Percentiles rank a stretch among this genome's conserved stretches.
Evolutionary conservation across 257 asterid species (phyloP).

Genomic region (Oldenlandia corymbosa): DNA sequence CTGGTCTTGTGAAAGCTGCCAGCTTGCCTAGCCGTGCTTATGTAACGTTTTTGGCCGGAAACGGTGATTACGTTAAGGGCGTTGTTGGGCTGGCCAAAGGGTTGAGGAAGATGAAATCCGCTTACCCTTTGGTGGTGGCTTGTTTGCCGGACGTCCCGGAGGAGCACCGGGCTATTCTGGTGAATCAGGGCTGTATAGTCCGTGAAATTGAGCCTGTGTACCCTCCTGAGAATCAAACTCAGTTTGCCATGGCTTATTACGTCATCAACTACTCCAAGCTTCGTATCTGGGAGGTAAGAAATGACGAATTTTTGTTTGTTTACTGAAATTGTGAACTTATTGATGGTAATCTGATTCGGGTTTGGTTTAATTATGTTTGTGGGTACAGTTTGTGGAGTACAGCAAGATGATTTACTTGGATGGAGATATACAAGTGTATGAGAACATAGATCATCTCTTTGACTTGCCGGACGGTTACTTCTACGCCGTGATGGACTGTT

Average conservation of each 20-base stretch:
- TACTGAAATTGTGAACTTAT: no score
- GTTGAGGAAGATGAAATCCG: slow-evolving; percentile 22
- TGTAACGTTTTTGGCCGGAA: slow-evolving; percentile 30
- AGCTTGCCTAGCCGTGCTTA: slow-evolving; percentile 26
- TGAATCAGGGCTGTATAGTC: slow-evolving; percentile 27
- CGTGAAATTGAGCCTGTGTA: slow-evolving; percentile 31
- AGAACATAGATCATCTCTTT: slow-evolving; percentile 27
- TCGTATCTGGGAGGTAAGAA: slow-evolving; percentile 29
- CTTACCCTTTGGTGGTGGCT: slow-evolving; percentile 33
- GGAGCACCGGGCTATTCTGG: slow-evolving; percentile 33
- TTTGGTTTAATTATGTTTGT: no score
- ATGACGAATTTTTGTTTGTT: no score
- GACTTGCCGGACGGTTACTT: slow-evolving; percentile 18
- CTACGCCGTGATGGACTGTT: slow-evolving; percentile 29
- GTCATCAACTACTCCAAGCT: slow-evolving; percentile 38
- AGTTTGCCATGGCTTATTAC: slow-evolving; percentile 34
- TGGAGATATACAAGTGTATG: slow-evolving; percentile 28
- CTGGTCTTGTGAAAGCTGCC: slow-evolving; percentile 15
- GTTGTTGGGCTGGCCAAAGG: slow-evolving; percentile 36
- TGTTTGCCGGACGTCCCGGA: slow-evolving; percentile 34
- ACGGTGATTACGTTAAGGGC: slow-evolving; percentile 33
- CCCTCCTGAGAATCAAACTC: slow-evolving; percentile 26
- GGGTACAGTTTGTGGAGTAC: slow-evolving; percentile 27
- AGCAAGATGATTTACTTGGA: slow-evolving; percentile 32
- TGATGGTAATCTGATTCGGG: no score